A percentile compares a stretch with the other conserved stretches of the same genome.
phyloP scores from a whole-genome alignment of 2,329 filamentous ascomycete genomes.

The Colletotrichum tabaci region DNA sequence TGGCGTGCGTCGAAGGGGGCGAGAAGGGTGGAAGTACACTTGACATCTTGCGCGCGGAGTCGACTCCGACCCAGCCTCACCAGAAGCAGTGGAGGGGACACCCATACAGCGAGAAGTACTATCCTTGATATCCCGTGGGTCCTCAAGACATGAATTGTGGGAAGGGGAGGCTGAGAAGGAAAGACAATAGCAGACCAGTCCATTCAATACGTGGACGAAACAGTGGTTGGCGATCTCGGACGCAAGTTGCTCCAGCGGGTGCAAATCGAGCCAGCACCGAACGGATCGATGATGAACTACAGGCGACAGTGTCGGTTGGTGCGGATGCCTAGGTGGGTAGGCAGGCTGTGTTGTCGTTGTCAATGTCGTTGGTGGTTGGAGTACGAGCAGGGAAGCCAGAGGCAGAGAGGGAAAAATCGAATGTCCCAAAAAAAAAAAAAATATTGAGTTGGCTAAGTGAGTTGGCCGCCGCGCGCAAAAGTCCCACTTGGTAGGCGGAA shows the following conservation, averaged over 20 bases:
- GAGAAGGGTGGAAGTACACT: slow-evolving; percentile 2
- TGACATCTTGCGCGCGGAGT: neutral
- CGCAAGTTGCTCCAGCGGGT: neutral
- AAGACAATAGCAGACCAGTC: neutral
- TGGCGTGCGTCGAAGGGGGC: slow-evolving; percentile 11
- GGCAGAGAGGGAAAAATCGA: neutral
- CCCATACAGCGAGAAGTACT: neutral
- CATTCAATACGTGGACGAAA: slow-evolving; percentile 26
- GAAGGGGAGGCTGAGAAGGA: neutral
- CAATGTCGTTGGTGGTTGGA: slow-evolving; percentile 17
- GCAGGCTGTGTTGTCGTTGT: slow-evolving; percentile 10
- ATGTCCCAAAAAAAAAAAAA: slow-evolving; percentile 15
- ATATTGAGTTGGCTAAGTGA: slow-evolving; percentile 27
- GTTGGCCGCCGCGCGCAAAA: slow-evolving; percentile 13
- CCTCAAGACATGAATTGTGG: slow-evolving; percentile 19
- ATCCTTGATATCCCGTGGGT: slow-evolving; percentile 6
- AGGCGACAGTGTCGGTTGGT: neutral
- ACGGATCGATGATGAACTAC: slow-evolving; percentile 22
- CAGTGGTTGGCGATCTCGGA: slow-evolving; percentile 14
- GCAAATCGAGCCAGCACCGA: slow-evolving; percentile 23
- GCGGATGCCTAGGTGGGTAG: slow-evolving; percentile 1
- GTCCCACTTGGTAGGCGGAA: slow-evolving; percentile 36
- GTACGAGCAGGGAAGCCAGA: neutral
- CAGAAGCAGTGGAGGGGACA: neutral
- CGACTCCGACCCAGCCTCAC: slow-evolving; percentile 7